phyloP scores from a whole-genome alignment of 352 stramenopile species.

The Globisporangium splendens region DNA sequence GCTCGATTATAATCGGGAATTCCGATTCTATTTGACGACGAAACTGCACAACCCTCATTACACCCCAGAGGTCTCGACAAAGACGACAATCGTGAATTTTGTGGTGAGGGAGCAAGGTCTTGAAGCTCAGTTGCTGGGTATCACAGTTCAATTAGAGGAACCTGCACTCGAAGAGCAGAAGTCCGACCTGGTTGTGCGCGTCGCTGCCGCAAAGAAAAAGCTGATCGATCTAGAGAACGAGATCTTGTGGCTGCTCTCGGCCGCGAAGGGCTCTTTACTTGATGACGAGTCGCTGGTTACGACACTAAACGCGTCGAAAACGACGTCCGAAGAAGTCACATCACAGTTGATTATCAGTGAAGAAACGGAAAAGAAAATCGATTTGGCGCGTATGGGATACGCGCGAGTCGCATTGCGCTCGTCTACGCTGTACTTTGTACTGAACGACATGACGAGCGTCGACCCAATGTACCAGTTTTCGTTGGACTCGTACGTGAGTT shows the following conservation, averaged over 20 bases:
- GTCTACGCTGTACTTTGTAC: conserved; percentile 94
- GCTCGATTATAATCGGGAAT: conserved; percentile 93
- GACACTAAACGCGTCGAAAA: conserved; percentile 94
- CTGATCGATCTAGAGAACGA: conserved; percentile 95
- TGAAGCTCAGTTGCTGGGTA: conserved; percentile 92
- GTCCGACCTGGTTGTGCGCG: conserved; percentile 85
- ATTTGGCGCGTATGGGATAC: conserved; percentile 92
- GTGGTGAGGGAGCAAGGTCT: conserved; percentile 94
- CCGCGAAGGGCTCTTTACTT: conserved; percentile 90
- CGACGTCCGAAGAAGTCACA: conserved; percentile 91
- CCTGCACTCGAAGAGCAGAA: conserved; percentile 94
- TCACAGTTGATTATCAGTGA: conserved; percentile 92
- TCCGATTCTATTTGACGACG: conserved; percentile 95
- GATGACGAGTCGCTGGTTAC: conserved; percentile 94
- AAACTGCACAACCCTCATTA: conserved; percentile 97
- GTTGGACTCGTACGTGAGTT: conserved; percentile 91
- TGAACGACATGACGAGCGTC: conserved; percentile 94
- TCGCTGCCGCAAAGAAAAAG: conserved; percentile 93
- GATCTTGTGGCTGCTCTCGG: conserved; percentile 90
- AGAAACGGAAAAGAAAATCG: conserved; percentile 95
- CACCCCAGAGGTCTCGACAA: conserved; percentile 93
- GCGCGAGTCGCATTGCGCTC: conserved; percentile 89
- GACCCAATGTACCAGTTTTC: conserved; percentile 98
- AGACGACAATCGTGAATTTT: conserved; percentile 97
- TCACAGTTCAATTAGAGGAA: conserved; percentile 93